Evolutionary conservation across 2,329 filamentous ascomycete genomes (phyloP), one percentile per base, ranked within the genome.

Genomic region (Fusarium devonianum): DNA sequence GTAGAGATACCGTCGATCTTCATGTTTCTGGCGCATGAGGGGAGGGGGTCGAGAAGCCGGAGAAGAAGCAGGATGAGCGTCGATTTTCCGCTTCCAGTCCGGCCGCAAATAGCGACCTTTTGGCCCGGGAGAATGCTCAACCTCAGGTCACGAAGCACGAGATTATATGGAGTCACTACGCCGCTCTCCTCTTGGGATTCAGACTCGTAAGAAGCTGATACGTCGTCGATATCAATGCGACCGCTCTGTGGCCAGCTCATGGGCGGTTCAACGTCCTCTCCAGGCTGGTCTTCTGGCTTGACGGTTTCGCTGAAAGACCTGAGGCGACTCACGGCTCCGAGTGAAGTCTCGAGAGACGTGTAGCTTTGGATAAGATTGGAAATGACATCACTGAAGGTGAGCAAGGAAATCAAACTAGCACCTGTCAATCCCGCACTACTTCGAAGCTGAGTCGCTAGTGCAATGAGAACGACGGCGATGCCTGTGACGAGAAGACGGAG

Each of bases 401-500:
- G 70, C 0, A 77, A 61, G 4, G 69, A 68, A 4, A 77, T 56
- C 5, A 77, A 37, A 36, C 69, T 67, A 7, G 71, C 73, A 26
- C 74, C 75, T 1, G 72, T 70, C 34, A 76, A 71, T 1, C 69
- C 73, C 1, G 71, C 63, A 33, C 66, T 70, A 4, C 67, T 63
- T 4, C 65, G 65, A 12, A 75, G 54, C 46, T 74, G 71, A 0
- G 81, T 80, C 0, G 79, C 75, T 1, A 84, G 66, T 1, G 55
- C 37, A 2, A 84, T 73, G 0, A 84, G 63, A 2, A 78, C 50
- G 1, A 78, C 67, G 1, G 79, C 78, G 11, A 84, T 67, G 2
- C 70, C 69, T 0, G 78, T 75, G 0, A 83, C 77, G 0, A 82
- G 61, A 4, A 82, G 53, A 37, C 80, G 72, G 2, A 86, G 67